These are phyloP conservation scores for Cladosporium sp. DNA, from an alignment of 2,329 filamentous ascomycete species.

Conservation along the genomic window DNA sequence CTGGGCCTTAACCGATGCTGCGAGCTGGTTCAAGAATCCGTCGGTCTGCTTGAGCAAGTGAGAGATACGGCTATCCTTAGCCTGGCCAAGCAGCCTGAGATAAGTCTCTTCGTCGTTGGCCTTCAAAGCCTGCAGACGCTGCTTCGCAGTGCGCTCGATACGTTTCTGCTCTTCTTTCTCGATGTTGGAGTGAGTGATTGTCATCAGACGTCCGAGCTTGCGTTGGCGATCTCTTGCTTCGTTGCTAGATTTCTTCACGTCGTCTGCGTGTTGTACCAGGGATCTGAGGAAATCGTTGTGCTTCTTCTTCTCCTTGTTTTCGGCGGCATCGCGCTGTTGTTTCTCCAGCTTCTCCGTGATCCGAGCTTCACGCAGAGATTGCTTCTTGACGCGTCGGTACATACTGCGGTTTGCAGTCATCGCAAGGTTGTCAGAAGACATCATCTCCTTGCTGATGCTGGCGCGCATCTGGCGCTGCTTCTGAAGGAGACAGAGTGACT, in stretches of 20 bases:
- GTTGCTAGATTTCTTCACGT: constrained; percentile 63
- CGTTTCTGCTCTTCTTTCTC: constrained; percentile 99
- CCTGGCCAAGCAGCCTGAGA: constrained; percentile 92
- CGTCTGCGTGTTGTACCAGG: constrained; percentile 73
- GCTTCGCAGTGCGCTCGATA: constrained; percentile 94
- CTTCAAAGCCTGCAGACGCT: constrained; percentile 97
- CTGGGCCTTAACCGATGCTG: constrained; percentile 88
- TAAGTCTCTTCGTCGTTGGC: constrained; percentile 99
- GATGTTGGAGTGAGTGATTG: constrained; percentile 85
- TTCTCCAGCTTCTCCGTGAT: constrained; percentile 99
- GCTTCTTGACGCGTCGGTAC: constrained; percentile 95
- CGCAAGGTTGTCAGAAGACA: constrained; percentile 89
- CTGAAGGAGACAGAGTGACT: constrained; percentile 77
- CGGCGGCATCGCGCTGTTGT: constrained; percentile 91
- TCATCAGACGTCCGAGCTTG: constrained; percentile 86
- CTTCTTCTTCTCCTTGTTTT: constrained; percentile 96
- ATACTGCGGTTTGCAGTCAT: constrained; percentile 92
- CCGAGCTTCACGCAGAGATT: constrained; percentile 86
- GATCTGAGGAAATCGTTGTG: constrained; percentile 86
- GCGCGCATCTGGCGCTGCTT: constrained; percentile 84
- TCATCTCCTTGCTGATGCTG: constrained; percentile 83
- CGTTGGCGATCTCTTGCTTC: constrained; percentile 68
- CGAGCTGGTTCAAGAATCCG: constrained; percentile 92
- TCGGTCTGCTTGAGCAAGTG: constrained; percentile 95
- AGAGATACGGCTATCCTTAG: constrained; percentile 98